Percentiles rank a stretch among this genome's conserved stretches.
phyloP scores from a whole-genome alignment of 2,329 filamentous ascomycete genomes.

The Allantophomopsis cytisporea region DNA sequence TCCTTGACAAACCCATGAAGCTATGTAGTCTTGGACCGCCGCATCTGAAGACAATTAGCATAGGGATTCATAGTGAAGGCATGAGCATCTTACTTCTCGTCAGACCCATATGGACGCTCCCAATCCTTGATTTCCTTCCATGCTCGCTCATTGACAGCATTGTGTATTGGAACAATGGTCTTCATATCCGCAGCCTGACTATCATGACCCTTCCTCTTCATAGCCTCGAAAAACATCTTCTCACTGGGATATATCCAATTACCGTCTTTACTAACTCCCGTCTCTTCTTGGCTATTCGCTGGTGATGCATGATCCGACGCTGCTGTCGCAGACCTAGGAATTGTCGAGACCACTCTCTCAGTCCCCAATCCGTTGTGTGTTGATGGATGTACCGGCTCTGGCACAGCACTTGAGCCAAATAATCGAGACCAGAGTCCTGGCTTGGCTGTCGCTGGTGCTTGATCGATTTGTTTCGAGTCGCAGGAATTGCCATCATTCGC shows the following conservation, averaged over 20 bases:
- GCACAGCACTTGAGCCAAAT: conserved; percentile 1
- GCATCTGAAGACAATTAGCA: conserved; percentile 29
- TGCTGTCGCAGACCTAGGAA: conserved; percentile 46
- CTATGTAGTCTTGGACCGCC: conserved; percentile 71
- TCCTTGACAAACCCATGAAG: conserved; percentile 60
- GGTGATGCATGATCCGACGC: conserved; percentile 27
- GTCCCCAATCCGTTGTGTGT: conserved; percentile 33
- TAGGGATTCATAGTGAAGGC: not conserved
- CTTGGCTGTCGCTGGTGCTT: conserved; percentile 21
- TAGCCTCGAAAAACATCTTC: conserved; percentile 95
- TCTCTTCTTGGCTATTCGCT: conserved; percentile 69
- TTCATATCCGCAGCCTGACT: conserved; percentile 65
- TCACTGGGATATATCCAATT: conserved; percentile 98
- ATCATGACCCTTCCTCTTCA: conserved; percentile 78
- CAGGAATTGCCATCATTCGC: conserved; percentile 18
- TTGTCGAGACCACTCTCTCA: conserved; percentile 65
- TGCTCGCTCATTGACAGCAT: conserved; percentile 93
- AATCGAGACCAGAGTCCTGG: conserved; percentile 9
- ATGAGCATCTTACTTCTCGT: conserved; percentile 35
- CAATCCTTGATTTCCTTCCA: conserved; percentile 87
- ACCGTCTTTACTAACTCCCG: conserved; percentile 52
- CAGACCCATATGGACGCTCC: conserved; percentile 57
- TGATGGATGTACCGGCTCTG: conserved; percentile 1
- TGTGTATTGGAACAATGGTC: conserved; percentile 92
- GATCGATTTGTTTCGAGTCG: conserved; percentile 20